Conservation (phyloP, 1,284 basidiomycete species). For the Fomes fomentarius region DNA sequence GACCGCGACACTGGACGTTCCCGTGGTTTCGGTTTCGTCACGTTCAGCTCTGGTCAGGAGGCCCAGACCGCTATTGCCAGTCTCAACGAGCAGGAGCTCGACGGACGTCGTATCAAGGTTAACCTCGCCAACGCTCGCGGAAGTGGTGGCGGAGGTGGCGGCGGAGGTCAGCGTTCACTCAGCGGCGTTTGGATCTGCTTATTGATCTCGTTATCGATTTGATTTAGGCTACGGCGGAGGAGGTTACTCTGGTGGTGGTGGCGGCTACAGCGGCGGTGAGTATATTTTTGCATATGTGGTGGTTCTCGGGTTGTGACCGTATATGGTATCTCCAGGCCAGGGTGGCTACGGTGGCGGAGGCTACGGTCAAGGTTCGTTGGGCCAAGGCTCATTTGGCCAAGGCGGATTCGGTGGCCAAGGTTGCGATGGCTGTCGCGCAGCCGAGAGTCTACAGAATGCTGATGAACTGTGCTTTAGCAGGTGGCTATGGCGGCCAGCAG, state of each 20-base stretch:
- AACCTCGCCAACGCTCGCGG: slow-evolving; percentile 92
- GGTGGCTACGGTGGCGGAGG: slow-evolving; percentile 36
- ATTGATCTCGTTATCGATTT: slow-evolving; percentile 4
- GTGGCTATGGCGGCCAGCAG: slow-evolving; percentile 28
- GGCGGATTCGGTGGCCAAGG: slow-evolving; percentile 1
- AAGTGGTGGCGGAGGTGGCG: slow-evolving; percentile 43
- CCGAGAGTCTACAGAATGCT: neutral
- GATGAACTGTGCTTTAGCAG: neutral
- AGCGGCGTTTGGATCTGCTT: neutral
- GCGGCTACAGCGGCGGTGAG: slow-evolving; percentile 20
- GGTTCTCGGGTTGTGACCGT: slow-evolving; percentile 1
- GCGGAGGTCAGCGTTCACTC: slow-evolving; percentile 21
- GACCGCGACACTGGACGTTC: slow-evolving; percentile 97
- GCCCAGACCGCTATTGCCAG: slow-evolving; percentile 79
- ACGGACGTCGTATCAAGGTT: slow-evolving; percentile 91
- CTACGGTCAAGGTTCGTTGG: slow-evolving; percentile 27
- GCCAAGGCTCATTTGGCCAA: slow-evolving; percentile 8
- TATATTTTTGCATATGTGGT: neutral
- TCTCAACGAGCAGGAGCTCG: slow-evolving; percentile 92
- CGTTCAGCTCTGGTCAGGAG: slow-evolving; percentile 64
- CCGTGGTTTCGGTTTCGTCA: slow-evolving; percentile 96
- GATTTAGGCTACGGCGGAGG: slow-evolving; percentile 36
- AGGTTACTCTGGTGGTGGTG: slow-evolving; percentile 37
- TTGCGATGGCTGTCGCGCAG: slow-evolving; percentile 2
- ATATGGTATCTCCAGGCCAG: slow-evolving; percentile 8